A percentile compares a stretch with the other conserved stretches of the same genome.
Evolutionary conservation across 768 basidiomycete genomes (phyloP).

Genomic region (Phlegmacium glaucopus): DNA sequence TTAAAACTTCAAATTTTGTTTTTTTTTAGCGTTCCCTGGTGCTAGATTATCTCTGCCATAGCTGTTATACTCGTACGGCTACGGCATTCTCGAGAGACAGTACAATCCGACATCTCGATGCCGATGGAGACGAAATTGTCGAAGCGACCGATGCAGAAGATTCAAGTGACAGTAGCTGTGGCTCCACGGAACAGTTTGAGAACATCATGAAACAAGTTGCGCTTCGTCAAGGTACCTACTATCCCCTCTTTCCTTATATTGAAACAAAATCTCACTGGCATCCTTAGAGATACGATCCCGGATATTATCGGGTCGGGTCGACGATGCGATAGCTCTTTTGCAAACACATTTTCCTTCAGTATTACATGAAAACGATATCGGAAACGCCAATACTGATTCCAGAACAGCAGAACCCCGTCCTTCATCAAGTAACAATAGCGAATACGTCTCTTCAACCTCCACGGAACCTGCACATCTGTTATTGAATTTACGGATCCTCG

Average conservation of each 20-base stretch:
- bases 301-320: constrained; percentile 75
- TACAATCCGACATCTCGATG: constrained; percentile 57
- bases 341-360: constrained; percentile 76
- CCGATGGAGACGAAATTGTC: constrained; percentile 66
- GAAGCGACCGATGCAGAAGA: constrained; percentile 16
- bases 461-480: constrained; percentile 70
- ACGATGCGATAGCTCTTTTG: constrained; percentile 63
- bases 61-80: constrained; percentile 70
- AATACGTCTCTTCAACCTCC: constrained; percentile 59
- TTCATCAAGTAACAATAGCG: constrained; percentile 30
- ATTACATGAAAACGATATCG: constrained; percentile 32
- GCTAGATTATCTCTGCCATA: constrained; percentile 74
- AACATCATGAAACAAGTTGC: constrained; percentile 43
- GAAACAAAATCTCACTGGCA: neutral
- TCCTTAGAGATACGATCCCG: constrained; percentile 60
- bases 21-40: constrained; percentile 58
- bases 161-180: constrained; percentile 3
- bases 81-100: constrained; percentile 64
- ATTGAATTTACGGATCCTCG: constrained; percentile 83
- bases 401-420: constrained; percentile 14
- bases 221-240: constrained; percentile 48
- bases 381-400: neutral
- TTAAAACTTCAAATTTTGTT: neutral
- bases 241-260: neutral
- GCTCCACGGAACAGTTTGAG: constrained; percentile 19